Base-by-base conservation (phyloP, 495 filamentous ascomycete genomes). In the Penicillium herquei region DNA sequence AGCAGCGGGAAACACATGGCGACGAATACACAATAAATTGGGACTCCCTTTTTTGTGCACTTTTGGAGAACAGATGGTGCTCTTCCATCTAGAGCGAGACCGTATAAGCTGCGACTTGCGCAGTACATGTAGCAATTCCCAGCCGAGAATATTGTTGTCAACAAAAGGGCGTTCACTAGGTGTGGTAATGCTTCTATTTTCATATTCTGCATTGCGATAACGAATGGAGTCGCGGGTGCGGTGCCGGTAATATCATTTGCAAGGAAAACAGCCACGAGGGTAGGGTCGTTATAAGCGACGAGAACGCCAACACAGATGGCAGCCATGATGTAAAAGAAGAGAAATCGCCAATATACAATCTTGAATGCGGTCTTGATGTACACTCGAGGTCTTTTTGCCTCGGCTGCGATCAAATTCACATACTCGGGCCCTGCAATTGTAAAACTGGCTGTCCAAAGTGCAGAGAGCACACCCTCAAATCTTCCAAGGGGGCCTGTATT, bases 391-490 rank as follows among this genome's bases (percentile, higher is more conserved):
- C 87, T 86, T 59, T 87, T 78, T 6, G 87, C 80, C 63, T 93
- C 89, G 44, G 86, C 89, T 6, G 88, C 88, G 0, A 86, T 80
- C 85, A 92, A 90, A 58, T 82, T 78, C 46, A 92, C 82, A 65
- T 89, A 92, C 55, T 92, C 88, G 0, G 87, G 88, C 3, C 89
- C 88, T 31, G 65, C 63, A 21, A 61, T 61, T 10, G 55, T 64
- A 46, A 47, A 66, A 6, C 6, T 6, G 33, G 39, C 0, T 21
- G 34, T 7, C 50, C 46, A 14, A 54, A 46, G 10, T 49, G 81
- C 63, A 85, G 87, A 6, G 7, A 42, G n/a, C 7, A 50, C 14
- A 3, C 47, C 47, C 17, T 37, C 32, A 39, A 50, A 50, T 2
- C 32, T 31, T 3, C 47, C 47, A 2, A 39, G 31, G 11, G 11